Percentiles rank a stretch among this genome's conserved stretches.
Conservation (phyloP, 1,284 basidiomycete species). For the Calocybe gambosa region DNA sequence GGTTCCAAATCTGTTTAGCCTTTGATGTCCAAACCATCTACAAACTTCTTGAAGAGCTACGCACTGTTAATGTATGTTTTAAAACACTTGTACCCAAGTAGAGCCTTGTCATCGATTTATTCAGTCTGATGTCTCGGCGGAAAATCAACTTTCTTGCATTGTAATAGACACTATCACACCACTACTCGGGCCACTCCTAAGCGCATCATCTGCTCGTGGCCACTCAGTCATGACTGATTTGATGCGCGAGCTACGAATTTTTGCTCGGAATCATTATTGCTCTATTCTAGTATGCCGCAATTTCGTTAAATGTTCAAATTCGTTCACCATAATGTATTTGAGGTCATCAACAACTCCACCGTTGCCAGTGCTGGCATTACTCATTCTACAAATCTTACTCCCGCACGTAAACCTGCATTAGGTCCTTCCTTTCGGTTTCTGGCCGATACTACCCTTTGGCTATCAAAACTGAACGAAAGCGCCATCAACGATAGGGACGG, state of each 20-base stretch:
- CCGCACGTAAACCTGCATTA: constrained; percentile 58
- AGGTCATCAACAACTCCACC: constrained; percentile 30
- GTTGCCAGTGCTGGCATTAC: constrained; percentile 27
- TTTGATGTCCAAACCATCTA: constrained; percentile 53
- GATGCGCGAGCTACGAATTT: constrained; percentile 54
- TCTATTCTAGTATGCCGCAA: constrained; percentile 44
- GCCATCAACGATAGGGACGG: constrained; percentile 6
- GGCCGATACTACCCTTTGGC: constrained; percentile 68
- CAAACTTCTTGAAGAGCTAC: constrained; percentile 41
- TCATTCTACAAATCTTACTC: constrained; percentile 32
- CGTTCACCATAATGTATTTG: not conserved
- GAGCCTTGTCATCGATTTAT: not conserved
- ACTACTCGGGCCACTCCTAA: constrained; percentile 62
- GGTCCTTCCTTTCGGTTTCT: constrained; percentile 70
- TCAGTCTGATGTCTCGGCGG: constrained; percentile 5
- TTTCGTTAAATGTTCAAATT: not conserved
- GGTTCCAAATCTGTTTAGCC: constrained; percentile 47
- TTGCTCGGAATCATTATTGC: constrained; percentile 40
- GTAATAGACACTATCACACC: constrained; percentile 64
- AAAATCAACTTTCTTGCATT: constrained; percentile 35
- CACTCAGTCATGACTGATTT: constrained; percentile 70
- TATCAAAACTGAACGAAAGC: constrained; percentile 27
- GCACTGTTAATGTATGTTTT: constrained; percentile 23
- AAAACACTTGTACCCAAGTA: not conserved
- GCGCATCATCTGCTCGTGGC: constrained; percentile 61